A percentile compares a stretch with the other conserved stretches of the same genome.
Conservation (phyloP, 1,139 yeast genomes). For the Yamadazyma pseudoaaseri region DNA sequence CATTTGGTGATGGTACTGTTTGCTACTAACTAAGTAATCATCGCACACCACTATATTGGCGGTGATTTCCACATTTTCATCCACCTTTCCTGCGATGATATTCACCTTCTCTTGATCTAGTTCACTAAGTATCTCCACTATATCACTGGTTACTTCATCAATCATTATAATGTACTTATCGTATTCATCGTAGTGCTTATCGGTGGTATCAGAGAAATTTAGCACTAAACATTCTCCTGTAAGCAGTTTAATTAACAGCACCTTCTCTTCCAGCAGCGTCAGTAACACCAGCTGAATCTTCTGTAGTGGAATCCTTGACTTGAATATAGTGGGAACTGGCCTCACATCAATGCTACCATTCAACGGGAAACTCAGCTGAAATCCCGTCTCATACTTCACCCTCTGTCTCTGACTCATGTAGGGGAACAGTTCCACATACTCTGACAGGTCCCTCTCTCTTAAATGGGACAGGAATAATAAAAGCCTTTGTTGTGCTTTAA, state of each 20-base stretch:
- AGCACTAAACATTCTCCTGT: slow-evolving; percentile 1
- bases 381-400: slow-evolving; percentile 6
- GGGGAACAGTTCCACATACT: slow-evolving; percentile 10
- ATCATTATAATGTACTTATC: slow-evolving; percentile 2
- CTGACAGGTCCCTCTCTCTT: slow-evolving; percentile 3
- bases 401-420: slow-evolving; percentile 5
- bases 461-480: slow-evolving; percentile 9
- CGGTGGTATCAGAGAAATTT: neutral
- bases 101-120: slow-evolving; percentile 1
- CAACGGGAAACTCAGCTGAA: slow-evolving; percentile 7
- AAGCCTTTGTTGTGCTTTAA: slow-evolving; percentile 7
- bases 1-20: too few species aligned
- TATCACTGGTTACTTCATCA: slow-evolving; percentile 1
- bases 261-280: neutral
- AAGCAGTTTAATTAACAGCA: slow-evolving; percentile 1
- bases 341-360: slow-evolving; percentile 4
- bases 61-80: slow-evolving; percentile 2
- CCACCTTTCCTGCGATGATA: slow-evolving; percentile 2
- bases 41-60: slow-evolving; percentile 2
- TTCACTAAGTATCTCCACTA: slow-evolving; percentile 1
- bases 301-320: neutral
- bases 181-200: slow-evolving; percentile 1
- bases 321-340: neutral
- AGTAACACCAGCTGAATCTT: too few species aligned
- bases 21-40: neutral